phyloP scores from a whole-genome alignment of 495 filamentous ascomycete species.

The Hypoxylon lenormandii region DNA sequence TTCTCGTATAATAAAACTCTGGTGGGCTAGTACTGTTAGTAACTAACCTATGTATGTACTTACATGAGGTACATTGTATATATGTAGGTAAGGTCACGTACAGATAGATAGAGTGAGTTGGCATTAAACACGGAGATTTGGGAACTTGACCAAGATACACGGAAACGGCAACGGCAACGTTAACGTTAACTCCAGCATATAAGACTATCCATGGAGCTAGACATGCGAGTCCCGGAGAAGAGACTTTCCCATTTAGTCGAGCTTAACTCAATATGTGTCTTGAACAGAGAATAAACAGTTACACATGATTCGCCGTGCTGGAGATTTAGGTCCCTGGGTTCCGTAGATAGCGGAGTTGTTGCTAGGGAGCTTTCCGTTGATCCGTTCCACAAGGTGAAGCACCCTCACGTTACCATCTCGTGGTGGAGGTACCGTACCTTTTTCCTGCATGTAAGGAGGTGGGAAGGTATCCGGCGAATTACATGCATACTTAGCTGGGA shows the following conservation, averaged over 20 bases:
- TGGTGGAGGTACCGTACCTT: conserved; percentile 1
- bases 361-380: conserved; percentile 19
- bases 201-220: conserved; percentile 8
- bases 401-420: not conserved
- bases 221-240: conserved; percentile 10
- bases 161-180: not conserved
- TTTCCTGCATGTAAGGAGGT: conserved; percentile 23
- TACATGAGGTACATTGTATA: not conserved
- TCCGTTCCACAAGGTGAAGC: conserved; percentile 29
- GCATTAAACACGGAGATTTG: conserved; percentile 23
- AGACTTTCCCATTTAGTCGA: conserved; percentile 31
- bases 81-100: conserved; percentile 1
- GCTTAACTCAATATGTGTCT: conserved; percentile 25
- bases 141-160: conserved; percentile 25
- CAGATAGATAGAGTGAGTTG: not conserved
- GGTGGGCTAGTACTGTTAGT: not conserved
- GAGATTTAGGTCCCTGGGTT: not conserved
- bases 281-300: conserved; percentile 9
- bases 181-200: conserved; percentile 25
- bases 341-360: not conserved
- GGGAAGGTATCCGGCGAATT: conserved; percentile 38
- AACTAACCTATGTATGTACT: not conserved
- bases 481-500: conserved; percentile 5
- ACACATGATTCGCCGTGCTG: conserved; percentile 4
- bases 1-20: not conserved